Conservation (phyloP, 768 basidiomycete genomes). For the Boletales sp. region DNA sequence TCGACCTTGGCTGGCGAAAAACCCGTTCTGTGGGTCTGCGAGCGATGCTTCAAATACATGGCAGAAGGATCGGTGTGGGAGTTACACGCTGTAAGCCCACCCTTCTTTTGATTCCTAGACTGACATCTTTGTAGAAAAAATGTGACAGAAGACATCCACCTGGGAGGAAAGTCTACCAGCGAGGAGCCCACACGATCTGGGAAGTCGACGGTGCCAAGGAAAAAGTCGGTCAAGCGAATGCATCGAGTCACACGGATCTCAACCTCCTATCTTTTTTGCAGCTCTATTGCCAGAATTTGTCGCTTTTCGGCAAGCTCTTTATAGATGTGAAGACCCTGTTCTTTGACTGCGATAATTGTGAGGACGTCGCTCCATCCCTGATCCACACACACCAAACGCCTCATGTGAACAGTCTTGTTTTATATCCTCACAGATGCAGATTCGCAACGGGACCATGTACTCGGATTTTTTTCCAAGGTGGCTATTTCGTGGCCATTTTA, state of each 20-base stretch:
- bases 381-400: not conserved
- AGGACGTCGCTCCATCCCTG: conserved; percentile 21
- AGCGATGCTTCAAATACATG: conserved; percentile 98
- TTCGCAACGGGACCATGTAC: conserved; percentile 73
- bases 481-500: not conserved
- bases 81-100: conserved; percentile 53
- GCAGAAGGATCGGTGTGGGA: conserved; percentile 68
- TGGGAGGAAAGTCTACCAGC: conserved; percentile 85
- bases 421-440: conserved; percentile 89
- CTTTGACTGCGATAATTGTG: conserved; percentile 86
- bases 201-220: conserved; percentile 88
- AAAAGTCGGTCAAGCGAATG: conserved; percentile 54
- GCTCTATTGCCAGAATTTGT: conserved; percentile 96
- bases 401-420: conserved; percentile 58
- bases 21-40: conserved; percentile 76
- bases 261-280: conserved; percentile 29
- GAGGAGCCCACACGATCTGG: conserved; percentile 89
- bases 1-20: conserved; percentile 44
- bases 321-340: conserved; percentile 97
- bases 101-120: conserved; percentile 2
- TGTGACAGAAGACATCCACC: conserved; percentile 76
- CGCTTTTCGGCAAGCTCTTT: conserved; percentile 96
- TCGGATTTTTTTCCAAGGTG: conserved; percentile 71
- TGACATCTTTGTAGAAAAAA: conserved; percentile 46
- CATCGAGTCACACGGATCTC: not conserved